Evolutionary conservation across 129 eudicot genomes (phyloP).

Genomic region (Apium graveolens): DNA sequence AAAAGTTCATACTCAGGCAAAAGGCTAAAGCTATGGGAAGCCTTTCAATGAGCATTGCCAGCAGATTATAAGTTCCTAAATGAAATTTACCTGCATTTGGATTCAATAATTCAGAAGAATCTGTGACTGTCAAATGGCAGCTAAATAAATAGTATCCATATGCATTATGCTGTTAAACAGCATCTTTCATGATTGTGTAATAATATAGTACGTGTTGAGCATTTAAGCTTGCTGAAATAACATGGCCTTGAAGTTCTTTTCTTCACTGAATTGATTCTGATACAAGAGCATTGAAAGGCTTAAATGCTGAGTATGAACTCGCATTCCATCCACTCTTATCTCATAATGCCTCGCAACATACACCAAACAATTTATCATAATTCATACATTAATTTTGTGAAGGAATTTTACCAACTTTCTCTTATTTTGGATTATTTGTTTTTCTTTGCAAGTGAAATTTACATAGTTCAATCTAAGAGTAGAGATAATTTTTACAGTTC

Average conservation of each 20-base stretch:
- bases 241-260: not conserved
- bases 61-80: slow-evolving; percentile 4
- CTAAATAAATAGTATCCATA: not conserved
- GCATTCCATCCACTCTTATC: too few relatives aligned
- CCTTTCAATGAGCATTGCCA: slow-evolving; percentile 14
- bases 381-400: too few relatives aligned
- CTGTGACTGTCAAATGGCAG: not conserved
- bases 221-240: not conserved
- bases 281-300: too few relatives aligned
- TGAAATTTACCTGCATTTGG: not conserved
- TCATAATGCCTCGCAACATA: too few relatives aligned
- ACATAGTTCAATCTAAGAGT: too few relatives aligned
- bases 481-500: not conserved
- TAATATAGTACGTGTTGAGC: too few relatives aligned
- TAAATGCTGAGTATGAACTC: too few relatives aligned
- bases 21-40: slow-evolving; percentile 45
- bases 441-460: too few relatives aligned
- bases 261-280: too few relatives aligned
- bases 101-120: not conserved
- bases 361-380: too few relatives aligned
- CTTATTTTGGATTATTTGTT: too few relatives aligned
- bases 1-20: slow-evolving; percentile 36
- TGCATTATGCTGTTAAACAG: not conserved
- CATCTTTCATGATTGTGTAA: not conserved
- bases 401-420: too few relatives aligned